Evolutionary conservation across 192 early-diverging fungal genomes (phyloP).

Genomic region (Coemansia erecta): DNA sequence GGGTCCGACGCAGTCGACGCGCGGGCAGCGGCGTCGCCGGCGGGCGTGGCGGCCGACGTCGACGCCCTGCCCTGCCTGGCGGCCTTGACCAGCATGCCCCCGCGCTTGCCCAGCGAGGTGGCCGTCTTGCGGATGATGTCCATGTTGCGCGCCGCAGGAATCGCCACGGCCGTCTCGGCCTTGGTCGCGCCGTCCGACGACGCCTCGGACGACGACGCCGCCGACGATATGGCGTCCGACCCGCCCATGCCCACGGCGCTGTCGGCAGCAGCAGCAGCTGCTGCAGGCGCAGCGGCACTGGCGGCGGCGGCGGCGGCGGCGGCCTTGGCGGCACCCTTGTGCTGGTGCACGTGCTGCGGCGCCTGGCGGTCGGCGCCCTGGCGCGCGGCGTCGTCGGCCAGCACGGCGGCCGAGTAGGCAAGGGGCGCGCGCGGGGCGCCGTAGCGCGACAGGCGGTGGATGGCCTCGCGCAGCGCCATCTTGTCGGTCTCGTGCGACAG

Average conservation of each 20-base stretch:
- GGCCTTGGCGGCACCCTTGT: not conserved
- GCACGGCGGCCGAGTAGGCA: slow-evolving; percentile 14
- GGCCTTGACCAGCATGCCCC: slow-evolving; percentile 26
- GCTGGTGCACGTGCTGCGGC: not conserved
- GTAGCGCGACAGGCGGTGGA: slow-evolving; percentile 30
- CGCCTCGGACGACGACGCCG: slow-evolving; percentile 9
- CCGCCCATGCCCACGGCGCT: not conserved
- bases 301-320: not conserved
- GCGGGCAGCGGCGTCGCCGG: not conserved
- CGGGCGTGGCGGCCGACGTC: slow-evolving; percentile 1
- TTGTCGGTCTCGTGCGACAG: slow-evolving; percentile 47
- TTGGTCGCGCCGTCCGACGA: slow-evolving; percentile 26
- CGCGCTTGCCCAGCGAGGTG: slow-evolving; percentile 37
- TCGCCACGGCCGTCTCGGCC: slow-evolving; percentile 9
- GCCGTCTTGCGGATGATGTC: slow-evolving; percentile 43
- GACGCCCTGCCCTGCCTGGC: slow-evolving; percentile 2
- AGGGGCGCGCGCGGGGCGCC: slow-evolving; percentile 14
- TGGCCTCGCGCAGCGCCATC: slow-evolving; percentile 38
- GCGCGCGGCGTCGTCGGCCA: not conserved
- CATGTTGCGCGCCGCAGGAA: slow-evolving; percentile 22
- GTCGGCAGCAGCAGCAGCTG: not conserved
- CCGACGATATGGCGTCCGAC: slow-evolving; percentile 1
- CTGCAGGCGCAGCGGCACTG: not conserved
- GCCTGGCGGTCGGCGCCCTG: not conserved
- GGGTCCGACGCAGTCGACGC: not conserved